A percentile compares a stretch with the other conserved stretches of the same genome.
Evolutionary conservation across 2,329 filamentous ascomycete genomes (phyloP).

Genomic region (Colletotrichum spinosum): DNA sequence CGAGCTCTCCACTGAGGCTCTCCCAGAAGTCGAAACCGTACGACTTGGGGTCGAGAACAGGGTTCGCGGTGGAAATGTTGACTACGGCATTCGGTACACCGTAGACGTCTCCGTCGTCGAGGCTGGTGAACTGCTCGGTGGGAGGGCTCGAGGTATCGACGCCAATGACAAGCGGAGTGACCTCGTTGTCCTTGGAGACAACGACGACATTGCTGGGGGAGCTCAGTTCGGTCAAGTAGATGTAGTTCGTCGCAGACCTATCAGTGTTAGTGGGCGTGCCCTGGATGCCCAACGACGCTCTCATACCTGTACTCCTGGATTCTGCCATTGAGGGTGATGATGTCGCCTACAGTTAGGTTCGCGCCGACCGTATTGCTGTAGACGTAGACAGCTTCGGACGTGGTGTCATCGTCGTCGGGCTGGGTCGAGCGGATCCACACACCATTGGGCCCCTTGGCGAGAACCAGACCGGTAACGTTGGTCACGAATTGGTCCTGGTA

Average conservation of each 20-base stretch:
- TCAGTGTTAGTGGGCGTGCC: constrained; percentile 15
- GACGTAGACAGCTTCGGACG: constrained; percentile 75
- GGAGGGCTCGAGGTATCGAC: constrained; percentile 68
- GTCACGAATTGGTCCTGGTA: constrained; percentile 67
- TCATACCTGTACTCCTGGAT: constrained; percentile 67
- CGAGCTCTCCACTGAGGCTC: constrained; percentile 74
- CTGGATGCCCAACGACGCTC: not conserved
- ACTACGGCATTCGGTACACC: constrained; percentile 71
- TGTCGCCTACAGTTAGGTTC: constrained; percentile 70
- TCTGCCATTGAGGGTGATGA: constrained; percentile 69
- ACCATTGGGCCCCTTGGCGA: constrained; percentile 70
- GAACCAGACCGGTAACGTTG: constrained; percentile 72
- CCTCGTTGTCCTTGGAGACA: constrained; percentile 63
- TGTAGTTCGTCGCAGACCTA: constrained; percentile 65
- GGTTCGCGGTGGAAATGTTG: constrained; percentile 69
- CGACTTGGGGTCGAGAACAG: constrained; percentile 66
- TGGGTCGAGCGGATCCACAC: constrained; percentile 73
- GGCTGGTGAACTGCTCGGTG: constrained; percentile 67
- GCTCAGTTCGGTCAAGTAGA: constrained; percentile 73
- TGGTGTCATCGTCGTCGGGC: constrained; percentile 65
- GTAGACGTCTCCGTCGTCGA: constrained; percentile 76
- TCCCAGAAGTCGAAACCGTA: constrained; percentile 83
- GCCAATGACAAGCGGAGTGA: constrained; percentile 71
- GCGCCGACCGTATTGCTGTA: constrained; percentile 64
- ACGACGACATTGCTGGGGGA: constrained; percentile 65